Evolutionary conservation across 2,329 filamentous ascomycete species (phyloP), one percentile per base, ranked within the genome.

Genomic region (Albifimbria verrucaria): DNA sequence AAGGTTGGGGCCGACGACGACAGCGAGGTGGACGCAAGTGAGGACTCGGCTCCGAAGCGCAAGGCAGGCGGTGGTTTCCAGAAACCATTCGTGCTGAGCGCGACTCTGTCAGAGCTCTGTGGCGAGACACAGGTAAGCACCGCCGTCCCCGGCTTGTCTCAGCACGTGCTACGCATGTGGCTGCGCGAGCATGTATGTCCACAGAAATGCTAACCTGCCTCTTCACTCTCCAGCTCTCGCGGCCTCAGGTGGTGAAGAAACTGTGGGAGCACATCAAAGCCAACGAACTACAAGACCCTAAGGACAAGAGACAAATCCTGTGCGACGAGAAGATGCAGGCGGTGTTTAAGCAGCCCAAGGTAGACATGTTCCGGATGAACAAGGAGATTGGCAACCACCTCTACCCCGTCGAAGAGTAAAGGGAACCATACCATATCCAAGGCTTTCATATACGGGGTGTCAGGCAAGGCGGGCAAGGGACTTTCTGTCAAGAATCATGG

Each of bases 351-450:
- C 83, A 89, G 65, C 85, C 92, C 64, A 89, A 83, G 65, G 89
- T 99, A 48, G 91, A 97, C 72, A 99, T 99, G 94, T 99, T 99
- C 72, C 92, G 91, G 61, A 97, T 99, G 93, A 97, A 96, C 78
- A 97, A 97, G 77, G 83, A 96, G 17, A 84, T 97, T 11, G 91
- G 90, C 57, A 87, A 88, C 68, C 93, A 97, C 65, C 78, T 97
- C 39, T 97, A 96, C 67, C 89, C 88, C 2, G 80, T 90, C 47
- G 91, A 94, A 69, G 85, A 71, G 53, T 67, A 68, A 43, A 60
- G 53, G 49, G 22, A 36, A 42, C 47, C 15, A n/a, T 15, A 12
- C 5, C 15, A 17, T 39, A n/a, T n/a, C n/a, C n/a, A n/a, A n/a
- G n/a, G n/a, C n/a, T n/a, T n/a, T n/a, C n/a, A n/a, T n/a, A n/a